Evolutionary conservation across 73 alveolate species (phyloP).

Genomic region (Tetrahymena elliotti): DNA sequence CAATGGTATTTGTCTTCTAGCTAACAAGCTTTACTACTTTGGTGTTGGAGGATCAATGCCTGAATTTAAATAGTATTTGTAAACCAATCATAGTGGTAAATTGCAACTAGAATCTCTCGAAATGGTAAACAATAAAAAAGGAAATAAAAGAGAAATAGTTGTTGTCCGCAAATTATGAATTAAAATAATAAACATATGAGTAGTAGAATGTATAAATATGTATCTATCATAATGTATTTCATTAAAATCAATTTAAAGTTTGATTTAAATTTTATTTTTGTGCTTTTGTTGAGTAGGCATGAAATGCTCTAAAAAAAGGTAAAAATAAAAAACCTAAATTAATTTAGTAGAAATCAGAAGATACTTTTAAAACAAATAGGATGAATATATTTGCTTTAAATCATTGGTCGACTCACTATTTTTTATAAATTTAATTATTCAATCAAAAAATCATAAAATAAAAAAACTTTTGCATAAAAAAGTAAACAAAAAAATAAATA

Average conservation of each 20-base stretch:
- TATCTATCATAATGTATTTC: too few relatives aligned
- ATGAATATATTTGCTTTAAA: neutral
- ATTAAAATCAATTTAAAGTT: too few relatives aligned
- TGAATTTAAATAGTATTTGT: conserved; percentile 2
- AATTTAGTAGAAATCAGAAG: neutral
- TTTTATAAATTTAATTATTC: neutral
- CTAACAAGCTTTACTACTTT: conserved; percentile 25
- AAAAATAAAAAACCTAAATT: neutral
- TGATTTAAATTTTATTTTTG: neutral
- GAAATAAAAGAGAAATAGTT: neutral
- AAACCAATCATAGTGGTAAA: neutral
- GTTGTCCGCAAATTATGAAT: neutral
- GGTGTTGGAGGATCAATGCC: conserved; percentile 42
- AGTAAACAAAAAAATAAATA: neutral
- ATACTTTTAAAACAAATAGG: neutral
- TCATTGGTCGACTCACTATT: neutral
- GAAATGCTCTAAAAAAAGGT: too few relatives aligned
- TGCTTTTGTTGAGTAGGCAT: neutral
- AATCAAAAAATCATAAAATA: neutral
- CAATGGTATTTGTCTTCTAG: conserved; percentile 7
- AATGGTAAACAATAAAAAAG: neutral
- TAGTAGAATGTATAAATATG: too few relatives aligned
- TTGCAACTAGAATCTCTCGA: neutral
- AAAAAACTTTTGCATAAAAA: neutral
- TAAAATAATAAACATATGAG: too few relatives aligned